A percentile compares a stretch with the other conserved stretches of the same genome.
Conservation (phyloP, 2,329 filamentous ascomycete genomes). For the Aspergillus sp. region DNA sequence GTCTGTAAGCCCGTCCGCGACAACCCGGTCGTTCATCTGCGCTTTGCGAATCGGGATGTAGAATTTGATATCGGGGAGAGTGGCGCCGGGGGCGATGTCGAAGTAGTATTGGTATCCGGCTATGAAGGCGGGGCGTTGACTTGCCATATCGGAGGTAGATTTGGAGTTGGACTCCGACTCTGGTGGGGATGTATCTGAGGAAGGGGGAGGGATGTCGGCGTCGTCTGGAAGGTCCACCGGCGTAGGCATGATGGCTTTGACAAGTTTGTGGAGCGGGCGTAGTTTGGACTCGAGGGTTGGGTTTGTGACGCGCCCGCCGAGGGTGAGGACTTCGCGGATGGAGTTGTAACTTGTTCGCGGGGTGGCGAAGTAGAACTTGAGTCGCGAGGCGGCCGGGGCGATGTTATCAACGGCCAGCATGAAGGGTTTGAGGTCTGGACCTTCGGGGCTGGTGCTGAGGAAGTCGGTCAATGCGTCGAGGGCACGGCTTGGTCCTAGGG, state of each 20-base stretch:
- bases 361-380: conserved; percentile 12
- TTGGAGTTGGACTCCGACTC: not conserved
- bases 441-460: not conserved
- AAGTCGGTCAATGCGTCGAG: conserved; percentile 1
- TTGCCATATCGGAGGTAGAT: not conserved
- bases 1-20: not conserved
- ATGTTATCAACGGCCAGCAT: conserved; percentile 13
- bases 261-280: conserved; percentile 12
- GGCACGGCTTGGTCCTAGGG: not conserved
- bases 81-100: not conserved
- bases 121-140: not conserved
- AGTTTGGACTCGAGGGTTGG: not conserved
- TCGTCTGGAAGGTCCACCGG: not conserved
- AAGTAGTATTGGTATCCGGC: conserved; percentile 1
- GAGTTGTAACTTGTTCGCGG: conserved; percentile 2
- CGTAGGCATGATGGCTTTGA: not conserved
- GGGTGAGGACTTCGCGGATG: conserved; percentile 1
- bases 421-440: not conserved
- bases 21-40: not conserved
- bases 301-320: not conserved
- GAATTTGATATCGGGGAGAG: not conserved
- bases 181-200: too few species aligned
- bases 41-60: not conserved
- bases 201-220: not conserved
- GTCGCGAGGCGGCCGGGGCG: not conserved